Evolutionary conservation across 371 early-diverging fungal genomes (phyloP), one percentile per base, ranked within the genome.

Genomic region (Mucor velutinosus): DNA sequence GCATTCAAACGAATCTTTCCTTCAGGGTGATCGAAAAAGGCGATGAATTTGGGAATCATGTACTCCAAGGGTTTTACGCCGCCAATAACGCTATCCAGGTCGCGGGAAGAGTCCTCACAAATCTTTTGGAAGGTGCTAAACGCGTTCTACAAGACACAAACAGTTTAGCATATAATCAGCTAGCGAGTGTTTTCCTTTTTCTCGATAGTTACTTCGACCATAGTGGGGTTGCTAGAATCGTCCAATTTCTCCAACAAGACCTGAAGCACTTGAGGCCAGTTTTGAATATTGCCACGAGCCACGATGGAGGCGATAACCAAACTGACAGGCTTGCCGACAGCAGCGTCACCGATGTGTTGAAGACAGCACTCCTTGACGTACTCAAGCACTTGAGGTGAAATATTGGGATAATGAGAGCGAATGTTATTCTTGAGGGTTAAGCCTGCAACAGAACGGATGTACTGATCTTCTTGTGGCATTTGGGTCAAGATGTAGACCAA

Each of bases 391-490:
- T 74, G 75, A n/a, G 90, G 84, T 58, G 86, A 82, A 66, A 92
- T 87, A 43, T 76, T 81, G 41, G 72, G 70, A 66, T 86, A 89
- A 66, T 88, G 82, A 51, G 84, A 72, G 55, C 89, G 81, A 63
- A 97, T 86, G 68, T 90, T 90, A 85, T 94, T 95, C 84, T 97
- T 97, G 58, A 97, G 86, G 41, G 91, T 83, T 58, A 97, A 84
- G 32, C 96, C 98, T 23, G 97, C 97, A 45, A 94, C 90, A 19
- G 92, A 87, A 58, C 97, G 92, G 35, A 90, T 80, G 49, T 81
- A 77, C 43, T 75, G 78, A 62, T 86, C 79, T 65, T 87, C 85
- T 73, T 86, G 85, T 56, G 85, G 87, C 86, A 89, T 86, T 73
- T 87, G 87, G 2, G 93, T 90, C 69, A 97, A 78, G 69, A 97